Evolutionary conservation across 2,329 filamentous ascomycete species (phyloP), one percentile per base, ranked within the genome.

Genomic region (Thielaviopsis ethacetica): DNA sequence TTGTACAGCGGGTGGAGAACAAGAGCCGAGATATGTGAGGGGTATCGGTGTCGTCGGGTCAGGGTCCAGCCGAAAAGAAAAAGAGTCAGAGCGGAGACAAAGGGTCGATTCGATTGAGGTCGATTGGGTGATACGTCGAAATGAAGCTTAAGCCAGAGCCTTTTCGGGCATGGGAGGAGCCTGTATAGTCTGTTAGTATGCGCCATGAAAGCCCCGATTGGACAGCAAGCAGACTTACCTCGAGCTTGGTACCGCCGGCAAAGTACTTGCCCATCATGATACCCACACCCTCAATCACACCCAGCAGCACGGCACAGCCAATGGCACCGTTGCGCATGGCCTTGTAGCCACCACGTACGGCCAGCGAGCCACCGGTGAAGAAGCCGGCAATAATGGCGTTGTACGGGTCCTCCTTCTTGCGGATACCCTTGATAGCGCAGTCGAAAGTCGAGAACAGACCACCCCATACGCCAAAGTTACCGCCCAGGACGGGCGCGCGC

Each of bases 391-490:
- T 94, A 71, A 98, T 97, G 67, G 91, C 90, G 75, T 97, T 97
- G 76, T 90, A 97, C 15, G 93, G 90, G 71, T 97, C 93, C 72
- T 98, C 93, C 84, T 96, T 97, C 79, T 93, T 88, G 64, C 90
- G 78, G 59, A 91, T 76, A 60, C 91, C 91, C 79, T 97, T 98
- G 63, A 96, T 87, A 22, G 91, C 87, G 76, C 93, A 98, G 75
- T 98, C 93, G 68, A 91, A 97, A 62, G 89, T 94, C 66, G 84
- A 89, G 78, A 97, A 97, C 60, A 97, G 76, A 65, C 93, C 93
- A 69, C 93, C 91, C 91, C 93, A 97, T 60, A 95, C 89, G 67
- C 91, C 91, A 67, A 97, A 98, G 78, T 98, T 98, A 68, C 93
- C 93, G 68, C 93, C 93, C 54, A 97, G 81, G 38, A 97, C 91